A percentile compares a stretch with the other conserved stretches of the same genome.
Conservation (phyloP, 768 basidiomycete species). For the Tylopilus intermedius region DNA sequence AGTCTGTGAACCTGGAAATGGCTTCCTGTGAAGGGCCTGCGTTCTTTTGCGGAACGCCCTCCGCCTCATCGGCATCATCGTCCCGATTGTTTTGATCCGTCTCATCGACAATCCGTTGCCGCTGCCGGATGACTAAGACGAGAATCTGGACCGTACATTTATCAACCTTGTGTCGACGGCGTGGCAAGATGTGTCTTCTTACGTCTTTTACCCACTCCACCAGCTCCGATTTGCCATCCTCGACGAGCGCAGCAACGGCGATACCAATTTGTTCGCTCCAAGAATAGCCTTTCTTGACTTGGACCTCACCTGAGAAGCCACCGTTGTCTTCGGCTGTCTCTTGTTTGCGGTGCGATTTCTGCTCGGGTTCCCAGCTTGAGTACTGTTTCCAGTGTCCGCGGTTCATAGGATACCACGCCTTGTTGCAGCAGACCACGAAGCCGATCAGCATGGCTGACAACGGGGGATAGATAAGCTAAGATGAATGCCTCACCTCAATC, state of each 20-base stretch:
- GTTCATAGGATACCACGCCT: slow-evolving; percentile 91
- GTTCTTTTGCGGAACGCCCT: slow-evolving; percentile 24
- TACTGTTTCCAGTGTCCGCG: slow-evolving; percentile 81
- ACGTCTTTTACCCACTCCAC: slow-evolving; percentile 83
- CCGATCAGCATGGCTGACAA: slow-evolving; percentile 20
- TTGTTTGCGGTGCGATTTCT: slow-evolving; percentile 34
- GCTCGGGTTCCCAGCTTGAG: slow-evolving; percentile 67
- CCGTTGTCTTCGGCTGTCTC: slow-evolving; percentile 33
- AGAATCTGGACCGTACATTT: slow-evolving; percentile 49
- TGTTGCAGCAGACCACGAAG: slow-evolving; percentile 3
- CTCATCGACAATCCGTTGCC: slow-evolving; percentile 58
- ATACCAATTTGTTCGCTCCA: slow-evolving; percentile 91
- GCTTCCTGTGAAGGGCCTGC: slow-evolving; percentile 63
- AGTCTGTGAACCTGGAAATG: slow-evolving; percentile 63
- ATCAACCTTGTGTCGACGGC: slow-evolving; percentile 19
- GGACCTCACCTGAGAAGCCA: slow-evolving; percentile 59
- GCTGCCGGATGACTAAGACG: slow-evolving; percentile 50
- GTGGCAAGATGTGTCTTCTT: slow-evolving; percentile 30
- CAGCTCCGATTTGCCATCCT: slow-evolving; percentile 56
- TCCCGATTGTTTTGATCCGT: slow-evolving; percentile 43
- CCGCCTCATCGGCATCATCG: slow-evolving; percentile 33
- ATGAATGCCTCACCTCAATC: slow-evolving; percentile 64
- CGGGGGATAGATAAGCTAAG: slow-evolving; percentile 20
- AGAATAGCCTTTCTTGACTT: slow-evolving; percentile 81
- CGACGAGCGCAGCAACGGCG: slow-evolving; percentile 67